Base-by-base conservation (phyloP, 208 protist species). In the Polymyxa betae region DNA sequence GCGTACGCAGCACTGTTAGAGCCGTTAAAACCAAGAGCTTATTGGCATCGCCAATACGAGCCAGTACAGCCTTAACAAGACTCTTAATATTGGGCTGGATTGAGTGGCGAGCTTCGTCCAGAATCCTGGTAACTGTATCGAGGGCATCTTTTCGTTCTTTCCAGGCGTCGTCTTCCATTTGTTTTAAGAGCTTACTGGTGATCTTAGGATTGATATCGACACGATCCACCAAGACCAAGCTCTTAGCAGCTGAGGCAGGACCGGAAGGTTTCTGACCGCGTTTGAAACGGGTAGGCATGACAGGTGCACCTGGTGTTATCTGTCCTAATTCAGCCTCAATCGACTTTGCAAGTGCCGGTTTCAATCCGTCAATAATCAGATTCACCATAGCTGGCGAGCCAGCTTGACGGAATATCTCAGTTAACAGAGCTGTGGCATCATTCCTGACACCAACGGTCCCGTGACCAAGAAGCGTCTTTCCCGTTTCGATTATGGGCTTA, bases 111-210 rank as follows among this genome's bases (percentile, higher is more conserved):
- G 72, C 72, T 16, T 35, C 72, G 12, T 82, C 72, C 5, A 82
- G 72, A 35, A 82, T 82, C 16, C 35, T 5, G 16, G 72, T 45
- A 40, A 82, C 72, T 12, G 72, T 35, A 82, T 82, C 72, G 35
- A 82, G 72, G 10, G 72, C 72, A 20, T 35, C 72, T 43, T 82
- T 82, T 12, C 72, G 72, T 20, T 82, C 72, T 35, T 82, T 82
- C 72, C 72, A 82, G 72, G 72, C 72, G 5, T 82, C 72, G 72
- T n/a, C 16, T 45, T 82, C 72, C 72, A 82, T 82, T 82, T 82
- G 72, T 43, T 82, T 35, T 20, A 82, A 35, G 35, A 82, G 5
- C n/a, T 82, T 82, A 12, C 72, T 43, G 40, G 72, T 82, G 5
- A 82, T 82, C 72, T 82, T 82, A 12, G 16, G 5, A 35, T n/a